These are phyloP conservation scores for Chlorella sp. DNA, from an alignment of 139 green algal species.

Conservation along the genomic window DNA sequence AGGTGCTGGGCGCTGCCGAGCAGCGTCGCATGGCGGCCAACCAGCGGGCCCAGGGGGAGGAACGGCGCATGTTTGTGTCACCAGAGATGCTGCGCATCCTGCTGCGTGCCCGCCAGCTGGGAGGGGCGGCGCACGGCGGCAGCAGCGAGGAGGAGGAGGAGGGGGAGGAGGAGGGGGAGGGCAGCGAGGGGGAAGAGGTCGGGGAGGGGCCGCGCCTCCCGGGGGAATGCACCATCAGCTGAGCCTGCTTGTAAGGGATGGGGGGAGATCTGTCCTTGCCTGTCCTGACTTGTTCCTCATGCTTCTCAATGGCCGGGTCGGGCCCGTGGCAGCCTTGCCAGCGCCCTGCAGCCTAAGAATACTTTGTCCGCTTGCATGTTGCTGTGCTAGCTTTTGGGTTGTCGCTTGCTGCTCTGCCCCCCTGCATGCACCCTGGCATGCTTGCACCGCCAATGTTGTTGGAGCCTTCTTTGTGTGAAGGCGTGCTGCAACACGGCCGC, in stretches of 20 bases:
- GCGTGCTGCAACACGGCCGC: too few species aligned
- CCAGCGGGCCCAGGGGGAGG: slow-evolving; percentile 1
- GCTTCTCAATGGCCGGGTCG: too few species aligned
- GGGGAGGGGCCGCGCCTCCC: not conserved
- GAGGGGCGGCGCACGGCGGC: not conserved
- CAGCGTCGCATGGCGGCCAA: slow-evolving; percentile 2
- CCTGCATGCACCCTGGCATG: too few species aligned
- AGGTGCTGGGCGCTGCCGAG: not conserved
- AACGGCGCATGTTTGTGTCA: not conserved
- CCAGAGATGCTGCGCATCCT: slow-evolving; percentile 25
- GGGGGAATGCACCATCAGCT: not conserved
- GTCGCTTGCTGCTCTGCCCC: not conserved
- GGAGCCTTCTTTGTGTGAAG: too few species aligned
- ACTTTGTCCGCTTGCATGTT: not conserved
- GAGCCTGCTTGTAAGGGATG: too few species aligned
- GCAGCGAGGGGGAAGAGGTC: not conserved
- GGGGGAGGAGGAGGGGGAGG: not conserved
- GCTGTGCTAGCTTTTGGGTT: too few species aligned
- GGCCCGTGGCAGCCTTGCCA: too few species aligned
- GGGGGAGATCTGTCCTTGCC: not conserved
- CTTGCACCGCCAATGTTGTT: too few species aligned
- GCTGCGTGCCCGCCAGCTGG: not conserved
- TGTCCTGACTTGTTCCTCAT: too few species aligned
- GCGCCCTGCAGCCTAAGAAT: not conserved
- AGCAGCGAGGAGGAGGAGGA: slow-evolving; percentile 26